These are phyloP conservation scores for Excoecaria cochinchinensis DNA, from an alignment of 345 rosid genomes.

Conservation along the genomic window DNA sequence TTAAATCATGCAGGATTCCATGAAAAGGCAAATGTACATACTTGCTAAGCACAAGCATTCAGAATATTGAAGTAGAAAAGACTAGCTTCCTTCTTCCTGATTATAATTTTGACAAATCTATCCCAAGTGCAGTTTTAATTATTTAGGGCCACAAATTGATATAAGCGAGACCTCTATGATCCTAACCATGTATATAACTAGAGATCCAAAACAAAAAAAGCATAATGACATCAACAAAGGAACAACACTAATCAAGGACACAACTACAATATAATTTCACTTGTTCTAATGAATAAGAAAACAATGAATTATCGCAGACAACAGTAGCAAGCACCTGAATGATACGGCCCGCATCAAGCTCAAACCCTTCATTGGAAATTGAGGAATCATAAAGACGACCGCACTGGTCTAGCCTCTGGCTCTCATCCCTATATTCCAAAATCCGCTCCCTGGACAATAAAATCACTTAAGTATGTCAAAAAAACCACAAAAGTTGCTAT, in stretches of 20 bases:
- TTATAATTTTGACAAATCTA: not conserved
- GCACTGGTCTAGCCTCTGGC: conserved; percentile 91
- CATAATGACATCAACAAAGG: not conserved
- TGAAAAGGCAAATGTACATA: not conserved
- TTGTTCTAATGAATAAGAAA: not conserved
- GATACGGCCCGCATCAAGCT: conserved; percentile 82
- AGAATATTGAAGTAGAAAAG: not conserved
- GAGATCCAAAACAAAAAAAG: not conserved
- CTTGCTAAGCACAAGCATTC: not conserved
- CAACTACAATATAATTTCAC: not conserved
- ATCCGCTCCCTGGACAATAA: conserved; percentile 59
- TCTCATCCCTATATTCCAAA: conserved; percentile 79
- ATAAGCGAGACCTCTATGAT: not conserved
- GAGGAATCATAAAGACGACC: conserved; percentile 94
- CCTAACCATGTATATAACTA: not conserved
- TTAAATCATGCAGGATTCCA: not conserved
- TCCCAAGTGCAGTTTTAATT: not conserved
- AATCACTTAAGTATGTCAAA: conserved; percentile 15
- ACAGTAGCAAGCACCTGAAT: conserved; percentile 60
- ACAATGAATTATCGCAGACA: not conserved
- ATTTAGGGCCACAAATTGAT: not conserved
- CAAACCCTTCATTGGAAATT: conserved; percentile 79
- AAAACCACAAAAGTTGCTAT: not conserved
- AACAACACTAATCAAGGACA: not conserved
- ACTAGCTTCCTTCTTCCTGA: not conserved